Base-by-base conservation (phyloP, 345 rosid genomes). In the Psidium friedrichsthalianum region DNA sequence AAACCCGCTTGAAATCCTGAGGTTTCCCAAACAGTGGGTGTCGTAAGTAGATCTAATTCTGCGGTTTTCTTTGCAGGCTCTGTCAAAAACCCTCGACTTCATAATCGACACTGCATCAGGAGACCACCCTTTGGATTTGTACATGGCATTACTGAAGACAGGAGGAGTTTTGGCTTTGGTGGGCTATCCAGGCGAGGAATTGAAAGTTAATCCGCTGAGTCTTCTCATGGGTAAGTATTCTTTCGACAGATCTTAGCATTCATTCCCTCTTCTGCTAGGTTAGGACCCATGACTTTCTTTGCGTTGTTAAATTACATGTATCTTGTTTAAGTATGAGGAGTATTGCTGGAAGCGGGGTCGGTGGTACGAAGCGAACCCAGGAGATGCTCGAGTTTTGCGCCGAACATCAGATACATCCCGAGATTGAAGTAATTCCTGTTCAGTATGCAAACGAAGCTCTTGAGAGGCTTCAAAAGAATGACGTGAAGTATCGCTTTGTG, bases 91-190 rank as follows among this genome's bases (percentile, higher is more conserved):
- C 21, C 87, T 95, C 55, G 97, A 95, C 92, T 95, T 95, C 85
- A 90, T 95, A 47, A 24, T 96, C 56, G 98, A 95, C 86, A 90
- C 97, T 2, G 95, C 98, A 51, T 95, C 97, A 59, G 98, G 99
- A 55, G 95, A 94, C 87, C 98, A 95, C 88, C 91, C 93, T 10
- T 92, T 95, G 86, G 97, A 96, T 90, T 91, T 91, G 40, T 93
- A 86, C 94, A 74, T 96, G 95, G 90, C 95, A 11, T 92, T 95
- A 40, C 85, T 90, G 51, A 90, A 88, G 88, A 83, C 88, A 27
- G 87, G 85, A 51, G 91, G 92, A 25, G 56, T 89, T 83, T 56
- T 89, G 49, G 88, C 87, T 55, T 86, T 88, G 13, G 90, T 90
- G 15, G 90, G 91, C 15, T 85, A 84, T 85, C 91, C 91, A 24